Evolutionary conservation across 768 basidiomycete species (phyloP).

Genomic region (Trametes gibbosa): DNA sequence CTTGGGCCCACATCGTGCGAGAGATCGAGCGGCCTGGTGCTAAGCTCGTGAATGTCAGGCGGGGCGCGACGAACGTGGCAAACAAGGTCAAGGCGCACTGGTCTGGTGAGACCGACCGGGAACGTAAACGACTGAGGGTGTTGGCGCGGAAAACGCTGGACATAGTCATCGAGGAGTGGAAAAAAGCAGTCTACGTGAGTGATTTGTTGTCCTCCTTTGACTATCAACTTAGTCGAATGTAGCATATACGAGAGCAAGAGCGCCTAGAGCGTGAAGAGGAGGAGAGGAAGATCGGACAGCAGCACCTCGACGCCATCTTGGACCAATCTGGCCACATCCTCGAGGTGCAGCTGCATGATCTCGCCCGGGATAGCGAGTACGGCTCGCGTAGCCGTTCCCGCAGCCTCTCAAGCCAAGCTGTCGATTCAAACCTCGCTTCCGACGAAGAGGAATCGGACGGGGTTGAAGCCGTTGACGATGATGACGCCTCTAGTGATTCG

Average conservation of each 20-base stretch:
- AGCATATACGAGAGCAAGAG: slow-evolving; percentile 76
- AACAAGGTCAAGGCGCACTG: slow-evolving; percentile 70
- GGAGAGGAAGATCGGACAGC: slow-evolving; percentile 73
- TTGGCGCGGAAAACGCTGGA: slow-evolving; percentile 73
- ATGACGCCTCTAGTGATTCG: slow-evolving; percentile 33
- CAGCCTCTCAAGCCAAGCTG: slow-evolving; percentile 27
- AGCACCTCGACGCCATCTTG: slow-evolving; percentile 87
- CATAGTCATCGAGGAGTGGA: slow-evolving; percentile 78
- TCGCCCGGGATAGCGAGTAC: slow-evolving; percentile 40
- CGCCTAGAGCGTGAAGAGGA: slow-evolving; percentile 66
- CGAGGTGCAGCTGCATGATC: slow-evolving; percentile 76
- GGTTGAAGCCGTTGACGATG: slow-evolving; percentile 7
- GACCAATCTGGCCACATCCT: slow-evolving; percentile 86
- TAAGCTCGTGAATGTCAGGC: slow-evolving; percentile 34
- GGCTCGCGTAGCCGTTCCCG: slow-evolving; percentile 52
- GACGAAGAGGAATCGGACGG: slow-evolving; percentile 24
- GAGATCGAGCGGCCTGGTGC: slow-evolving; percentile 26
- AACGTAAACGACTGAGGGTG: slow-evolving; percentile 63
- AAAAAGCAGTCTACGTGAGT: slow-evolving; percentile 80
- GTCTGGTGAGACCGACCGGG: slow-evolving; percentile 67
- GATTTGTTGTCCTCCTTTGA: not conserved
- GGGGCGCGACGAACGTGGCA: slow-evolving; percentile 55
- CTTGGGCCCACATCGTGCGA: slow-evolving; percentile 58
- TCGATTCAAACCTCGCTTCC: slow-evolving; percentile 27
- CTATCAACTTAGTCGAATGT: not conserved